These are phyloP conservation scores for Reutealis trisperma DNA, from an alignment of 345 rosid genomes.

Conservation along the genomic window DNA sequence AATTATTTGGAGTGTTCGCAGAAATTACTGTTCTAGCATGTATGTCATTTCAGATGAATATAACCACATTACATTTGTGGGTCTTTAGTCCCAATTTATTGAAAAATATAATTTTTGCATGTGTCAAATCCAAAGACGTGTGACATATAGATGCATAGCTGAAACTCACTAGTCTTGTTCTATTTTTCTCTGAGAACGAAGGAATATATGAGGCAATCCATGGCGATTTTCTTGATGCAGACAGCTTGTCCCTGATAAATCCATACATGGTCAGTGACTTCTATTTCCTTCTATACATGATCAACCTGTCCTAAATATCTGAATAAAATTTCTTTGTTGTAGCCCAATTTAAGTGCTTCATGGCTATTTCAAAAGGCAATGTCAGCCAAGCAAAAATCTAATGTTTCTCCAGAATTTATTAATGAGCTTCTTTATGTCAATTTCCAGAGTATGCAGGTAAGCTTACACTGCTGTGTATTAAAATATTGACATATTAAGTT, in stretches of 20 bases:
- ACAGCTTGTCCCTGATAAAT: conserved; percentile 82
- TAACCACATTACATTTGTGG: background rate
- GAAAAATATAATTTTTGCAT: background rate
- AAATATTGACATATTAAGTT: background rate
- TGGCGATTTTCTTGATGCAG: conserved; percentile 69
- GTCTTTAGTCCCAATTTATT: background rate
- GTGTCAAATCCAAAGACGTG: background rate
- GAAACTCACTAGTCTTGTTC: conserved; percentile 12
- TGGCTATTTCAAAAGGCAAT: conserved; percentile 96
- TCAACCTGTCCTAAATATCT: conserved; percentile 4
- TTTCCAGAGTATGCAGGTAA: conserved; percentile 84
- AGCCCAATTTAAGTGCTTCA: conserved; percentile 88
- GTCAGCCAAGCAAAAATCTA: conserved; percentile 72
- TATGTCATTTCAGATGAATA: background rate
- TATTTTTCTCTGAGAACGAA: conserved; percentile 24
- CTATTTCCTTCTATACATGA: conserved; percentile 2
- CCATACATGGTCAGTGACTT: conserved; percentile 79
- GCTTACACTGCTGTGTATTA: background rate
- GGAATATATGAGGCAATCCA: conserved; percentile 80
- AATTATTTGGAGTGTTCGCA: background rate
- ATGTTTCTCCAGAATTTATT: conserved; percentile 66
- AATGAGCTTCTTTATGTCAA: conserved; percentile 88
- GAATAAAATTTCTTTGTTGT: conserved; percentile 22
- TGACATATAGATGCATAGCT: background rate
- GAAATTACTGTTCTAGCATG: background rate